Evolutionary conservation across 768 basidiomycete species (phyloP).

Genomic region (Nidularia sp.): DNA sequence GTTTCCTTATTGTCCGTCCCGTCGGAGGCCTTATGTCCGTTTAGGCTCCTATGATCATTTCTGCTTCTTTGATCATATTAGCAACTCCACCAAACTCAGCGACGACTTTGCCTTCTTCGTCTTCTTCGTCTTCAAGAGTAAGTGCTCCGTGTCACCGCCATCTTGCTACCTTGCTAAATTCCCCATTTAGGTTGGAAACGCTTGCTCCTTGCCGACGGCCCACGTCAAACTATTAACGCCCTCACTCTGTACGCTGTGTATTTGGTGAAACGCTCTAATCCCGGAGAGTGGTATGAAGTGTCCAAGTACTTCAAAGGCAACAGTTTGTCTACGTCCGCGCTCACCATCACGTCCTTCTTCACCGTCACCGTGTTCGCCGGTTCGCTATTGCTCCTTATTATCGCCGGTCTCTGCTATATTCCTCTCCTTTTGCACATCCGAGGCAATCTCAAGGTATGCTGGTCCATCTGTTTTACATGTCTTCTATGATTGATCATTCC

Average conservation of each 20-base stretch:
- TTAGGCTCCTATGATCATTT: conserved; percentile 94
- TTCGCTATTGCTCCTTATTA: conserved; percentile 74
- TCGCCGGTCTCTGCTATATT: conserved; percentile 85
- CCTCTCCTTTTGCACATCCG: conserved; percentile 95
- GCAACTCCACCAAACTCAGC: conserved; percentile 90
- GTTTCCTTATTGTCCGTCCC: conserved; percentile 2
- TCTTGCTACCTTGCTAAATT: not conserved
- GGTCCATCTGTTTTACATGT: not conserved
- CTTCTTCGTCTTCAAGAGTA: conserved; percentile 99
- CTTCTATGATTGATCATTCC: conserved; percentile 3
- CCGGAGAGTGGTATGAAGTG: conserved; percentile 61
- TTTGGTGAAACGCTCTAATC: conserved; percentile 31
- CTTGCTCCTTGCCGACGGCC: conserved; percentile 81
- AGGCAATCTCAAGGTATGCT: conserved; percentile 87
- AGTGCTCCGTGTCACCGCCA: conserved; percentile 15
- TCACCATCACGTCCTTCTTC: conserved; percentile 87
- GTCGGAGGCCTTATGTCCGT: conserved; percentile 5
- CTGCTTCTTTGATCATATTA: conserved; percentile 97
- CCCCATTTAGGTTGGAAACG: conserved; percentile 36
- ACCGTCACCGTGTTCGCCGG: conserved; percentile 86
- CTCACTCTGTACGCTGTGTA: conserved; percentile 92
- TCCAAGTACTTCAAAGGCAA: conserved; percentile 79
- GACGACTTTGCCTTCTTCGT: conserved; percentile 99
- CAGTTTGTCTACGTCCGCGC: conserved; percentile 71
- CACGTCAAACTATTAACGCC: conserved; percentile 97